Percentiles rank a stretch among this genome's conserved stretches.
These are phyloP conservation scores for Bonia amplexicaulis DNA, from an alignment of 176 grass and related monocot species.

Conservation along the genomic window DNA sequence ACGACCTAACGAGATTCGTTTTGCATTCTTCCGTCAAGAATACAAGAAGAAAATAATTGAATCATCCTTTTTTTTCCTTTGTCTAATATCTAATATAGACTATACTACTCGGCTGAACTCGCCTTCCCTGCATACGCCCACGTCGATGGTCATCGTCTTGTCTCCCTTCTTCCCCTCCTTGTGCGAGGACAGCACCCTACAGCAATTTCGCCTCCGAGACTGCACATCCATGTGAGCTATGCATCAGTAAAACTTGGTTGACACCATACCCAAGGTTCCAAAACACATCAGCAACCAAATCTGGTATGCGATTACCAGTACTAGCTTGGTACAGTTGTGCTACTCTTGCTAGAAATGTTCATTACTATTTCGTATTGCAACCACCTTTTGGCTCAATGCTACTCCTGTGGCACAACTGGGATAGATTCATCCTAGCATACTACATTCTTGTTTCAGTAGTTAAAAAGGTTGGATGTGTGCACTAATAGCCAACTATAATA, in stretches of 20 bases:
- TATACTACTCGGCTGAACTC: constrained; percentile 68
- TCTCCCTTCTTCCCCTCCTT: constrained; percentile 22
- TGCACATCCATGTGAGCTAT: constrained; percentile 38
- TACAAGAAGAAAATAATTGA: not conserved
- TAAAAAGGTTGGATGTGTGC: not conserved
- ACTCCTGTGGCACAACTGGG: not conserved
- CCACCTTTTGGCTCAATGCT: constrained; percentile 1
- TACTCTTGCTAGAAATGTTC: not conserved
- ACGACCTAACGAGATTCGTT: not conserved
- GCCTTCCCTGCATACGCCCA: constrained; percentile 74
- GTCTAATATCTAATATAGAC: not conserved
- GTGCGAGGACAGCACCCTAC: constrained; percentile 63
- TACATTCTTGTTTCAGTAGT: not conserved
- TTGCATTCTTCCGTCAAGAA: constrained; percentile 13
- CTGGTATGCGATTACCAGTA: not conserved
- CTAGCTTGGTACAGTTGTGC: not conserved
- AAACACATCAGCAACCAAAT: not conserved
- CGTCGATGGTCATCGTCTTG: constrained; percentile 74
- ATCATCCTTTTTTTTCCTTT: constrained; percentile 13
- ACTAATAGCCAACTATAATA: not conserved
- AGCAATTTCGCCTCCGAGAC: constrained; percentile 92
- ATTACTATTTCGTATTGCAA: not conserved
- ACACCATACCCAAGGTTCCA: constrained; percentile 29
- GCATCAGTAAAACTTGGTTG: constrained; percentile 11
- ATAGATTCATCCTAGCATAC: constrained; percentile 9